These are phyloP conservation scores for Alternaria ventricosa DNA, from an alignment of 2,329 filamentous ascomycete species.

Conservation along the genomic window DNA sequence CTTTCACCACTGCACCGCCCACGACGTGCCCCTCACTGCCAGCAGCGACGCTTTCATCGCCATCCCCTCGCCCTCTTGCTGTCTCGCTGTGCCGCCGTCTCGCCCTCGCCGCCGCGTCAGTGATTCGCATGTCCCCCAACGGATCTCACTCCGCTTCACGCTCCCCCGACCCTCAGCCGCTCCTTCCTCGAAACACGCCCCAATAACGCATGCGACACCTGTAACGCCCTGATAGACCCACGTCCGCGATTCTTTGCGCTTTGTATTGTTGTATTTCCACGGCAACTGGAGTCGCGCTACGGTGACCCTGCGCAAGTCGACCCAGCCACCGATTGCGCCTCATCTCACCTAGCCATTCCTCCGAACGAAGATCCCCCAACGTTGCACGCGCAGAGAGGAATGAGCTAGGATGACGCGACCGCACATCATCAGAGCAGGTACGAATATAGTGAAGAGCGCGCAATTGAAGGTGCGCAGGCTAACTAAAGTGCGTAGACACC, in stretches of 20 bases:
- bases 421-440: conserved; percentile 64
- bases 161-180: conserved; percentile 12
- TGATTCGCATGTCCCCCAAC: conserved; percentile 26
- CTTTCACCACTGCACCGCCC: neutral
- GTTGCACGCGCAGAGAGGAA: conserved; percentile 30
- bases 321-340: conserved; percentile 38
- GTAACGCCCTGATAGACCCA: conserved; percentile 19
- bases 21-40: neutral
- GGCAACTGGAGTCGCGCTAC: conserved; percentile 8
- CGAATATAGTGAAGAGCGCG: conserved; percentile 14
- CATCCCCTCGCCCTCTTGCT: neutral
- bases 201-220: conserved; percentile 23
- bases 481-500: conserved; percentile 69
- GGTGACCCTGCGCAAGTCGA: conserved; percentile 19
- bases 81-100: neutral
- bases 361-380: neutral
- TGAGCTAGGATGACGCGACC: conserved; percentile 61
- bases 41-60: neutral
- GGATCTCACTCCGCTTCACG: neutral
- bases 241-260: conserved; percentile 15
- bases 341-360: conserved; percentile 33
- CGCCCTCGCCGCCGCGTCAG: conserved; percentile 8
- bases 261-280: neutral
- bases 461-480: conserved; percentile 20
- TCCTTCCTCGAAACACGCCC: conserved; percentile 13